Percentiles rank a stretch among this genome's conserved stretches.
phyloP scores from a whole-genome alignment of 106 monocot species.

The Ottelia alismoides region DNA sequence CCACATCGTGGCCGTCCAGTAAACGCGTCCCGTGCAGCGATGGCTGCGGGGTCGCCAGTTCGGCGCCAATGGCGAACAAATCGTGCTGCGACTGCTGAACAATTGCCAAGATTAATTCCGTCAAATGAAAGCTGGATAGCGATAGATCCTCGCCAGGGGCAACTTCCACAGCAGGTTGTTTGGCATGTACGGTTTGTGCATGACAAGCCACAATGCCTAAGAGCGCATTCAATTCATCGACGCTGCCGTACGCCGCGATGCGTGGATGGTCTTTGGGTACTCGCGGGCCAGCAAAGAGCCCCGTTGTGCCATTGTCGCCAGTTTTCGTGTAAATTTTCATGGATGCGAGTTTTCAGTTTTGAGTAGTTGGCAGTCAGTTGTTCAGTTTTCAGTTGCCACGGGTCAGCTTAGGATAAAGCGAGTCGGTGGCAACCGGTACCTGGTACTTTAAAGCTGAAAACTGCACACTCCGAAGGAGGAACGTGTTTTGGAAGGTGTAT shows the following conservation, averaged over 20 bases:
- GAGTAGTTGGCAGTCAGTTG: no score
- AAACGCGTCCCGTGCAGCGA: background rate
- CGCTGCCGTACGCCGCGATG: background rate
- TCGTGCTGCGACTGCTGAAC: background rate
- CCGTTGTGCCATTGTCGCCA: background rate
- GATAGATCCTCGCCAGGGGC: no score
- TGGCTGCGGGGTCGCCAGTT: background rate
- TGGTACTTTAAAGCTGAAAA: no score
- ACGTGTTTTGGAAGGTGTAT: no score
- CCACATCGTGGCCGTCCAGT: background rate
- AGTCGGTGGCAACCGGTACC: no score
- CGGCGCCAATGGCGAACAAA: background rate
- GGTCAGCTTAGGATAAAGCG: no score
- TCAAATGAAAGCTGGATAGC: no score
- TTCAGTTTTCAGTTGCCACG: no score
- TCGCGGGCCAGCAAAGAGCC: background rate
- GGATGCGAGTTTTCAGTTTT: no score
- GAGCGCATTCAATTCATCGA: background rate
- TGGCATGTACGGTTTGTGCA: no score
- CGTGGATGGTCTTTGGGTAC: background rate
- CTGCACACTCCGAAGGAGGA: no score
- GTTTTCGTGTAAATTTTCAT: background rate
- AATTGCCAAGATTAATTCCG: no score
- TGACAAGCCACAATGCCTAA: background rate
- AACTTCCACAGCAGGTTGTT: background rate